phyloP scores from a whole-genome alignment of 768 basidiomycete genomes.

The Lactifluus subvellereus region DNA sequence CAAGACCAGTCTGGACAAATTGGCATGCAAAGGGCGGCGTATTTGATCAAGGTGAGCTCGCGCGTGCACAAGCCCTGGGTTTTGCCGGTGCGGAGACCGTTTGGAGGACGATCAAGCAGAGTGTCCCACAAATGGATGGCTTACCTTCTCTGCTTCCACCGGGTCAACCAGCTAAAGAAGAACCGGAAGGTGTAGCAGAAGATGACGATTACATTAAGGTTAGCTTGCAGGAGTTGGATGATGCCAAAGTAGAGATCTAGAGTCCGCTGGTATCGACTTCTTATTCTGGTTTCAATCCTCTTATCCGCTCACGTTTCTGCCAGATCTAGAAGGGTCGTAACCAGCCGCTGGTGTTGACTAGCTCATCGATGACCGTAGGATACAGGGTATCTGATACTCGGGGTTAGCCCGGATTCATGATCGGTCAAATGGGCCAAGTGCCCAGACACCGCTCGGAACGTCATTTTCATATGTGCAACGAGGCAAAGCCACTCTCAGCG shows the following conservation, averaged over 20 bases:
- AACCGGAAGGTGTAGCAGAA: slow-evolving; percentile 4
- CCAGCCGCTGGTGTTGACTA: background rate
- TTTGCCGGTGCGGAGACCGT: slow-evolving; percentile 41
- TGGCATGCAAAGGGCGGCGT: slow-evolving; percentile 38
- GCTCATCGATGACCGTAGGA: background rate
- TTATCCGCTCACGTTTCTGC: background rate
- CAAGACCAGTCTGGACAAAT: slow-evolving; percentile 47
- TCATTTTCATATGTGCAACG: background rate
- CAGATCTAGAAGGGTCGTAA: background rate
- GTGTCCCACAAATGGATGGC: slow-evolving; percentile 29
- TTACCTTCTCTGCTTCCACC: background rate
- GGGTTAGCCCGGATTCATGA: background rate
- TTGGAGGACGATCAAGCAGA: slow-evolving; percentile 44
- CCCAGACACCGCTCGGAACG: background rate
- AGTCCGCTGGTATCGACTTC: slow-evolving; percentile 7
- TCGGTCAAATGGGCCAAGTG: too few relatives aligned
- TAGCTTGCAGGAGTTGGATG: slow-evolving; percentile 29
- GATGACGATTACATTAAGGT: slow-evolving; percentile 7
- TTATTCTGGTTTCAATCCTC: background rate
- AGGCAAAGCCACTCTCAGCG: background rate
- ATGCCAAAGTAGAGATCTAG: slow-evolving; percentile 43
- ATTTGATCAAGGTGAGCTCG: slow-evolving; percentile 40
- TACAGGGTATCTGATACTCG: background rate
- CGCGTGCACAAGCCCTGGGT: slow-evolving; percentile 46
- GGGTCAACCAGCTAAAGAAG: background rate